Evolutionary conservation across 1,284 basidiomycete genomes (phyloP), one percentile per base, ranked within the genome.

Genomic region (Rhodotorula sp.): DNA sequence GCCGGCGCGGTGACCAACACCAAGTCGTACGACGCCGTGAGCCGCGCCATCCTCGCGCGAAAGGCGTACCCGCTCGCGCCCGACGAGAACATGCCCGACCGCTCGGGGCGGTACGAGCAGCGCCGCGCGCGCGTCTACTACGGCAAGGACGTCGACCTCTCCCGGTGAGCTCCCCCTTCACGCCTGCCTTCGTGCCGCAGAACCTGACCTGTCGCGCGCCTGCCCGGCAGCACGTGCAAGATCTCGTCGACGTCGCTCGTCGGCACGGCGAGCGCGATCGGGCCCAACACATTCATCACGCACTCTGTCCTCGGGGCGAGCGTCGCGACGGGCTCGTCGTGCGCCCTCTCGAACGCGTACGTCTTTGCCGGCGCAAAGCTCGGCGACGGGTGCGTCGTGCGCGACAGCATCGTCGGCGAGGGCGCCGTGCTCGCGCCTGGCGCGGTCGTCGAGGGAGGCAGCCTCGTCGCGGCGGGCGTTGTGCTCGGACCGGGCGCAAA

Each of bases 41-140:
- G 92, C 82, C 91, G 92, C 80, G 94, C 98, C 79, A 91, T 99
- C 61, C 83, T 99, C 50, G 87, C 91, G 44, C 85, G 95, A 74
- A 96, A 93, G 92, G 91, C 92, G 4, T 96, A 93, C 83, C 97
- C 96, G 1, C 85, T 98, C 25, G 92, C 94, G 1, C 96, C 96
- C 16, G 95, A 97, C 78, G 89, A 94, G 79, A 93, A 93, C 79
- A 88, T 95, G 75, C 93, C 93, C 0, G 88, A 90, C 42, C 89
- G 88, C 14, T 87, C 88, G 66, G 60, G 34, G 19, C 64, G 87
- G 57, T 96, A 94, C 80, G 91, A 94, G 79, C 88, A 93, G 77
- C 85, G 89, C 56, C 86, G 90, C 48, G 92, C 92, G 9, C 92
- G 93, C 81, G 88, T 89, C 76, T 97, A 97, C 81, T 86, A 94